Evolutionary conservation across 2,329 filamentous ascomycete genomes (phyloP), one percentile per base, ranked within the genome.

Genomic region (Phialemoniopsis sp.): DNA sequence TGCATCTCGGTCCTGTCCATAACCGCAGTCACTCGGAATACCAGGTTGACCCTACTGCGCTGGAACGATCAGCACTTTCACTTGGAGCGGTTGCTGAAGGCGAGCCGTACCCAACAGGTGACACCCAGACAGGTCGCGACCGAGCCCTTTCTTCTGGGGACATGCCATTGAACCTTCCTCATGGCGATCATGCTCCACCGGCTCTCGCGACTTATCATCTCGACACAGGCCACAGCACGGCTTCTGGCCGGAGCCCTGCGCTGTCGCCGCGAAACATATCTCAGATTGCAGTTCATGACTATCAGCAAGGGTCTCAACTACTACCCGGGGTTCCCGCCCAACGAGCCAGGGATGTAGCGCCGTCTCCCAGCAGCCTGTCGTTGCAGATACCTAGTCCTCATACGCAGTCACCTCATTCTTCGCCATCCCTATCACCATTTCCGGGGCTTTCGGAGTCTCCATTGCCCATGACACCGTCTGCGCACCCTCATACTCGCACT

Each of bases 1-100:
- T 87, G 18, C 80, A 82, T 50, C 75, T 85, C 14, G 77, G 81
- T 32, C 77, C 82, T 3, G 81, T 95, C 44, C 74, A 81, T 47
- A 63, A 80, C 17, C 76, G 85, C 43, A 79, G 83, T 51, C 85
- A 85, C 54, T 87, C 84, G 1, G 82, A 87, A 45, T 78, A 83
- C 32, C 38, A 21, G 19, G 14, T 14, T 10, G 21, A 26, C 13
- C 37, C 64, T 70, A 33, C 31, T 37, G 52, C 18, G 46, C 38
- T 19, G 29, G 41, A 35, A 6, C 32, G 21, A 12, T 17, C 39
- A 16, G 29, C 15, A 29, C 12, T 13, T 16, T 12, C 32, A 15
- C 18, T 15, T 15, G 32, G 32, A n/a, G 9, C 32, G 18, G 10
- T 33, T 10, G 32, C 15, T 13, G 32, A 17, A 17, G 14, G 10